These are phyloP conservation scores for Dispira simplex DNA, from an alignment of 192 early-diverging fungal species.

Conservation along the genomic window DNA sequence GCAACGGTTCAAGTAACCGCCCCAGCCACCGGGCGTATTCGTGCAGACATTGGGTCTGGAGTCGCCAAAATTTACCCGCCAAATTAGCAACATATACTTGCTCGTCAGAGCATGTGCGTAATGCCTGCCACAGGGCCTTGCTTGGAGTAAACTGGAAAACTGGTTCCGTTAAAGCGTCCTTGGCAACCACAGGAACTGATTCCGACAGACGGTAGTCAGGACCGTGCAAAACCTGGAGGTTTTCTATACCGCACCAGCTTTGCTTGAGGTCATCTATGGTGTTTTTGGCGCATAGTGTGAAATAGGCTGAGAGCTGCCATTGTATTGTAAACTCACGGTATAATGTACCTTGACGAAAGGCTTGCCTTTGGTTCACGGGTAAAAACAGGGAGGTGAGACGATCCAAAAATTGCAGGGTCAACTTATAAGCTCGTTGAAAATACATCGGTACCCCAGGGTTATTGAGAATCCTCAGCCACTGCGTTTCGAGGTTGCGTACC, in stretches of 20 bases:
- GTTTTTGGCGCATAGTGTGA: neutral
- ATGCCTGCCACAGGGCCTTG: neutral
- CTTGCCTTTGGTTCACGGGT: neutral
- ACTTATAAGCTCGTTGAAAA: neutral
- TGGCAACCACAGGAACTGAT: neutral
- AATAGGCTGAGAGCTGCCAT: slow-evolving; percentile 8
- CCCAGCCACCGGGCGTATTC: neutral
- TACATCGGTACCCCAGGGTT: slow-evolving; percentile 6
- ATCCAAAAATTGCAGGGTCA: slow-evolving; percentile 6
- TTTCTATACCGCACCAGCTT: neutral
- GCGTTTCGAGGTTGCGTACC: neutral
- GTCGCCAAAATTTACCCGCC: slow-evolving; percentile 2
- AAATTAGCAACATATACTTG: neutral
- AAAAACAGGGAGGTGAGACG: neutral
- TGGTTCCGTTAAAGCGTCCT: neutral
- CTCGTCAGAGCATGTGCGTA: neutral
- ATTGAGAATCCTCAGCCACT: slow-evolving; percentile 2
- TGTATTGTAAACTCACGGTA: slow-evolving; percentile 5
- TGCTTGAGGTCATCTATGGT: neutral
- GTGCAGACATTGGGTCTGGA: neutral
- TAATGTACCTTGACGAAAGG: neutral
- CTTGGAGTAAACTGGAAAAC: neutral
- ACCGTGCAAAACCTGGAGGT: neutral
- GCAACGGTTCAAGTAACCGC: neutral
- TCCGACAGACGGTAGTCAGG: neutral